A percentile compares a stretch with the other conserved stretches of the same genome.
phyloP scores from a whole-genome alignment of 2,329 filamentous ascomycete species.

The Phaeophleospora eucalypticola region DNA sequence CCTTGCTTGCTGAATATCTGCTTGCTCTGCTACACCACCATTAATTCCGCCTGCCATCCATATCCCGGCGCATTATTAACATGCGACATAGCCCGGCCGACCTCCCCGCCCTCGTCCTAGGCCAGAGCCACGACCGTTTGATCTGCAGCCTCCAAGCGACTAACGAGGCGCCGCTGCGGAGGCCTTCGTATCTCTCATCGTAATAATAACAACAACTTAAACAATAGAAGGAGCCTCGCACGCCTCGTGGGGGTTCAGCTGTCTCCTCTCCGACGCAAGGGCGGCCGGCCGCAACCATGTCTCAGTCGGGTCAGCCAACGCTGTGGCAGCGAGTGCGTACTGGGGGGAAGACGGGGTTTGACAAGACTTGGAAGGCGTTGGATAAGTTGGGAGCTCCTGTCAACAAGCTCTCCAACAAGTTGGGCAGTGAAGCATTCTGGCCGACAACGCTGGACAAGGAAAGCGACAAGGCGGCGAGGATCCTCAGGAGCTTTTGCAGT shows the following conservation, averaged over 20 bases:
- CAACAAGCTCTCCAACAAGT: constrained; percentile 76
- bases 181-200: no score
- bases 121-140: background rate
- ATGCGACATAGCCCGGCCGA: background rate
- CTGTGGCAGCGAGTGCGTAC: constrained; percentile 55
- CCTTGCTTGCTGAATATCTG: no score
- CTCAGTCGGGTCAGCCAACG: constrained; percentile 19
- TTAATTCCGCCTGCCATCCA: background rate
- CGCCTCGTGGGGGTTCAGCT: no score
- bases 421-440: constrained; percentile 81
- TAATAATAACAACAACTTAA: no score
- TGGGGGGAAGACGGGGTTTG: constrained; percentile 62
- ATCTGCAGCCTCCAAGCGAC: background rate
- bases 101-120: background rate
- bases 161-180: background rate
- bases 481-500: constrained; percentile 81
- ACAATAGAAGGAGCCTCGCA: no score
- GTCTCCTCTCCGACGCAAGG: no score
- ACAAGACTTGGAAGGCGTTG: constrained; percentile 64
- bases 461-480: constrained; percentile 85
- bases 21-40: no score
- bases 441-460: constrained; percentile 81
- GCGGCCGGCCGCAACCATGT: constrained; percentile 9
- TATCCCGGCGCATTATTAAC: background rate
- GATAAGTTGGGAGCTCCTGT: constrained; percentile 67